Conservation (phyloP, 1,284 basidiomycete genomes). For the Heterobasidion occidentale region DNA sequence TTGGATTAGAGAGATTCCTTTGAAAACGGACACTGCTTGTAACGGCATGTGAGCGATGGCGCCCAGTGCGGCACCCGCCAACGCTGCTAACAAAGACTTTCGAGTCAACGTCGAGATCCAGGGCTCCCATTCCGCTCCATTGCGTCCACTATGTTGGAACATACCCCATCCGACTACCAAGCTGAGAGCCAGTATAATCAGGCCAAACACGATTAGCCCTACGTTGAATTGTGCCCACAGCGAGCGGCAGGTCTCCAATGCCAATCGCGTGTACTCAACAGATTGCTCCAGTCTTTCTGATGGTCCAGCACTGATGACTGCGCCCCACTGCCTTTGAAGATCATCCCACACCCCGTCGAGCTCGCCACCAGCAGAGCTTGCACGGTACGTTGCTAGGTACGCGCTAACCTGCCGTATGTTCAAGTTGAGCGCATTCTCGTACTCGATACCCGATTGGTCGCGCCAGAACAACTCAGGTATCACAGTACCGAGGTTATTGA, state of each 20-base stretch:
- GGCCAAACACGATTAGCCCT: conserved; percentile 64
- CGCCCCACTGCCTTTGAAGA: conserved; percentile 41
- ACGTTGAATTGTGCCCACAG: conserved; percentile 96
- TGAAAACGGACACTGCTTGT: conserved; percentile 19
- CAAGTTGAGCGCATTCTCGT: conserved; percentile 53
- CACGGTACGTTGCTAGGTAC: conserved; percentile 75
- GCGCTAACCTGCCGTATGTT: conserved; percentile 74
- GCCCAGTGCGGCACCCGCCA: conserved; percentile 36
- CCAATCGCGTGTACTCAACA: conserved; percentile 52
- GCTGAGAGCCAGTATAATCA: conserved; percentile 41
- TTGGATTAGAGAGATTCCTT: conserved; percentile 35
- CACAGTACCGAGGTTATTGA: conserved; percentile 87
- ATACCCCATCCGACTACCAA: conserved; percentile 39
- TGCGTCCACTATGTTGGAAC: conserved; percentile 34
- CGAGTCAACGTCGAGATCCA: conserved; percentile 17
- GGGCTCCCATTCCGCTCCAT: conserved; percentile 30
- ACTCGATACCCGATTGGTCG: conserved; percentile 16
- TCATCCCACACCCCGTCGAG: conserved; percentile 54
- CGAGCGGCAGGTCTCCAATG: conserved; percentile 66
- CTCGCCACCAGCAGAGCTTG: conserved; percentile 63
- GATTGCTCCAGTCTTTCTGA: conserved; percentile 30
- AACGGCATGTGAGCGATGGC: conserved; percentile 25
- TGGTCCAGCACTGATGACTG: conserved; percentile 13
- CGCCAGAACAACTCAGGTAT: conserved; percentile 84
- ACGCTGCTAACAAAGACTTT: conserved; percentile 24